Percentiles rank a stretch among this genome's conserved stretches.
These are phyloP conservation scores for Crithidia mellificae DNA, from an alignment of 208 protist species.

Conservation along the genomic window DNA sequence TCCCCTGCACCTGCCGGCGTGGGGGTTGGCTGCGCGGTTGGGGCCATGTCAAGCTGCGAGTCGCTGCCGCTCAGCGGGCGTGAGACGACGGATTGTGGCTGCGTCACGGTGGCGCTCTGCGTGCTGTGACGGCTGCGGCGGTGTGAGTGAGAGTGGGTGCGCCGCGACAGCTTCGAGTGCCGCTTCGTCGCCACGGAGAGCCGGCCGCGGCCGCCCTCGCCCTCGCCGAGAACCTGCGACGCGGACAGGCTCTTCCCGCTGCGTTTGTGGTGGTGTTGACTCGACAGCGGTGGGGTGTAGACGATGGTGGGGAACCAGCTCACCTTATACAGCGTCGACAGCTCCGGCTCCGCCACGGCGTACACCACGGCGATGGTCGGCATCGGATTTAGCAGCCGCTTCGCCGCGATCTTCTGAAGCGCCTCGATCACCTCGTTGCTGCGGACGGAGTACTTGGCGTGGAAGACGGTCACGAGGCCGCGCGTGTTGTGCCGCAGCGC, in stretches of 20 bases:
- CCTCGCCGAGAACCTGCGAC: neutral
- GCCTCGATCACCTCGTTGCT: conserved; percentile 61
- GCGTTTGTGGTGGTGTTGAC: neutral
- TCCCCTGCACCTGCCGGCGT: no score
- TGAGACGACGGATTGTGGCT: neutral
- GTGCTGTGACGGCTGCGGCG: neutral
- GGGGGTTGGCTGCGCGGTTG: neutral
- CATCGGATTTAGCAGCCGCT: conserved; percentile 62
- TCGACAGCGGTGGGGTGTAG: conserved; percentile 50
- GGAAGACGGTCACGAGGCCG: conserved; percentile 81
- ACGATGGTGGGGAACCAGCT: conserved; percentile 86
- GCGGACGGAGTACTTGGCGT: conserved; percentile 75
- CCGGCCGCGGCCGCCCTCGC: neutral
- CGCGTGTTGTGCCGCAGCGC: conserved; percentile 44
- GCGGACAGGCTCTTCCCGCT: neutral
- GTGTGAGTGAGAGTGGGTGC: conserved; percentile 8
- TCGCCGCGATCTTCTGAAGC: conserved; percentile 59
- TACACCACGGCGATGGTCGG: conserved; percentile 79
- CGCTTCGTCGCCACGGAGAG: neutral
- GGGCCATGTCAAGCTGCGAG: conserved; percentile 7
- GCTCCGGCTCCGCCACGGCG: conserved; percentile 79
- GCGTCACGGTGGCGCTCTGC: neutral
- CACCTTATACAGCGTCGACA: conserved; percentile 75
- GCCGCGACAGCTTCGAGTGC: neutral
- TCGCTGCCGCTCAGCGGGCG: conserved; percentile 17